phyloP scores from a whole-genome alignment of 805 yeast species.

The Ogataea nonfermentans region DNA sequence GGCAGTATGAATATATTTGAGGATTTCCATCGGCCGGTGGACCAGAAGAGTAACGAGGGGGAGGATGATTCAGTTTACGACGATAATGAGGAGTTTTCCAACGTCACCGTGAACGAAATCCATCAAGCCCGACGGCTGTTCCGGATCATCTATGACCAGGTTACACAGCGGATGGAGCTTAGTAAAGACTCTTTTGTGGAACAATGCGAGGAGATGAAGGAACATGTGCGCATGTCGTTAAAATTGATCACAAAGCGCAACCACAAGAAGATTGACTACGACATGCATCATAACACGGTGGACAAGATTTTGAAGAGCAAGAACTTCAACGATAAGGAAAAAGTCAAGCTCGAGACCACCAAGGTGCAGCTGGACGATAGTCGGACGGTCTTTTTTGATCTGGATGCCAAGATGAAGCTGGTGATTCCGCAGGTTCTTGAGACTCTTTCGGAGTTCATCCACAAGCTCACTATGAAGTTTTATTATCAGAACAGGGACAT shows the following conservation, averaged over 20 bases:
- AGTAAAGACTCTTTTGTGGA: slow-evolving; percentile 32
- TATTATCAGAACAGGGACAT: slow-evolving; percentile 40
- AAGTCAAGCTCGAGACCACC: slow-evolving; percentile 32
- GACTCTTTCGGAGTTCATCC: slow-evolving; percentile 49
- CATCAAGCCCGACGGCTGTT: slow-evolving; percentile 29
- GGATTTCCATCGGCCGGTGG: slow-evolving; percentile 37
- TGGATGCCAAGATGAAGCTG: slow-evolving; percentile 40
- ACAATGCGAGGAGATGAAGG: slow-evolving; percentile 40
- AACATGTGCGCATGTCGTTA: slow-evolving; percentile 36
- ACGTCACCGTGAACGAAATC: slow-evolving; percentile 31
- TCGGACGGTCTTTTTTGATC: slow-evolving; percentile 32
- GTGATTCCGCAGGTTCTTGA: slow-evolving; percentile 46
- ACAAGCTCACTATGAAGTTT: slow-evolving; percentile 38
- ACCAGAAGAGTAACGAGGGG: slow-evolving; percentile 10
- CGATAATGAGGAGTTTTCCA: slow-evolving; percentile 30
- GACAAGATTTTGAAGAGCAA: slow-evolving; percentile 39
- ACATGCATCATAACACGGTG: slow-evolving; percentile 37
- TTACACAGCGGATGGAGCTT: slow-evolving; percentile 22
- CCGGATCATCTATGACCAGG: slow-evolving; percentile 23
- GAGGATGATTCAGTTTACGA: slow-evolving; percentile 19
- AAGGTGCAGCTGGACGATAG: slow-evolving; percentile 35
- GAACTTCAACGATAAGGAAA: slow-evolving; percentile 39
- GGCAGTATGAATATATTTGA: slow-evolving; percentile 34
- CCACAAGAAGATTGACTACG: slow-evolving; percentile 42
- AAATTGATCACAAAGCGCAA: slow-evolving; percentile 44